phyloP scores from a whole-genome alignment of 2,329 filamentous ascomycete genomes.

The Botrytis squamosa region DNA sequence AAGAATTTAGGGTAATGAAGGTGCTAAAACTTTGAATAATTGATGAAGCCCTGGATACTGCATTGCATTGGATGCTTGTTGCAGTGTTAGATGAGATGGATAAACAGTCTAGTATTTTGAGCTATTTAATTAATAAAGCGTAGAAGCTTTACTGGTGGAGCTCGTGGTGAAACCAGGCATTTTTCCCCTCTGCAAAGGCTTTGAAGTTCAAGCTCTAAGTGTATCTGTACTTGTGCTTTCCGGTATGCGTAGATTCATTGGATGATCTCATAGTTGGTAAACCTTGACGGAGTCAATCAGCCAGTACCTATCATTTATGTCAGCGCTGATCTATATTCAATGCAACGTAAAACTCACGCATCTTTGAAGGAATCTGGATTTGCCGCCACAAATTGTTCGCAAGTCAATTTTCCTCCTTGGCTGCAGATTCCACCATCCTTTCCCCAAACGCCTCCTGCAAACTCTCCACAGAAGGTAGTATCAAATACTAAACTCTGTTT shows the following conservation, averaged over 20 bases:
- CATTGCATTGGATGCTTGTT: background rate
- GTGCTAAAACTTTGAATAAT: too few species aligned
- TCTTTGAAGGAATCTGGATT: conserved; percentile 70
- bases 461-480: conserved; percentile 82
- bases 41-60: too few species aligned
- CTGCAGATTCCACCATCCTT: conserved; percentile 51
- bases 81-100: background rate
- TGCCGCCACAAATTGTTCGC: conserved; percentile 67
- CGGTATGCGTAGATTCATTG: background rate
- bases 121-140: too few species aligned
- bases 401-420: conserved; percentile 49
- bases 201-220: background rate
- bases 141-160: background rate
- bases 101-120: background rate
- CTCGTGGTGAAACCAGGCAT: rapidly evolving
- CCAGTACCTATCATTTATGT: conserved; percentile 2
- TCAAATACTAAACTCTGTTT: conserved; percentile 76
- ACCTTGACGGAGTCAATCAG: conserved; percentile 16
- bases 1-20: too few species aligned
- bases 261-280: background rate
- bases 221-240: background rate
- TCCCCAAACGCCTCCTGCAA: conserved; percentile 63
- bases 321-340: rapidly evolving
- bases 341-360: conserved; percentile 49
- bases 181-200: too few species aligned